Conservation (phyloP, 2,329 filamentous ascomycete species). For the Graphiopsis chlorocephala region DNA sequence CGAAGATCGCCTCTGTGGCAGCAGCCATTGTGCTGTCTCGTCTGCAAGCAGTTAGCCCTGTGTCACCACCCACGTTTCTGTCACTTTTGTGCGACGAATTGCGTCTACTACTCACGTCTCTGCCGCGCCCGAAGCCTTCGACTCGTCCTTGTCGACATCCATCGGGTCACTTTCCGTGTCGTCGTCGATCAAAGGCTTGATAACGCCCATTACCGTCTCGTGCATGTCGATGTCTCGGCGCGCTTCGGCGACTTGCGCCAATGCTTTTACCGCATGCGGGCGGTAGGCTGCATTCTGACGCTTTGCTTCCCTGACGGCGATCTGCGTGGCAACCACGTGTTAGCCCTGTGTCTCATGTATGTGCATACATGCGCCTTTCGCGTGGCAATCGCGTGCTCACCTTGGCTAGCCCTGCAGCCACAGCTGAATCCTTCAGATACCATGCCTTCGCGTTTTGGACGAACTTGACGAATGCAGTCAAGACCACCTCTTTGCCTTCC, state of each 20-base stretch:
- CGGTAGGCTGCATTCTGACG: conserved; percentile 84
- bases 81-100: neutral
- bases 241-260: conserved; percentile 70
- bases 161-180: conserved; percentile 60
- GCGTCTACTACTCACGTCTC: neutral
- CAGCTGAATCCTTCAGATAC: conserved; percentile 56
- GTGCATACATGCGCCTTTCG: neutral
- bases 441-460: conserved; percentile 61
- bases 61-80: conserved; percentile 6
- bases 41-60: conserved; percentile 19
- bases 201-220: conserved; percentile 62
- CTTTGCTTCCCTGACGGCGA: conserved; percentile 82
- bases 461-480: conserved; percentile 77
- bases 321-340: conserved; percentile 44
- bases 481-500: conserved; percentile 81
- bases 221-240: conserved; percentile 70
- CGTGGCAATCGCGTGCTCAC: conserved; percentile 41
- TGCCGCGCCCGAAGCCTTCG: conserved; percentile 7
- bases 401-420: conserved; percentile 64
- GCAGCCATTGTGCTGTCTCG: conserved; percentile 27
- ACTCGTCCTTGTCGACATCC: conserved; percentile 59
- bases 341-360: conserved; percentile 21
- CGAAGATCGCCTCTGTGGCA: conserved; percentile 32
- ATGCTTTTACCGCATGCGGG: conserved; percentile 66
- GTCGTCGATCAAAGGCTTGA: conserved; percentile 58